phyloP scores from a whole-genome alignment of 768 basidiomycete species.

The Rubroboletus pulcherrimus region DNA sequence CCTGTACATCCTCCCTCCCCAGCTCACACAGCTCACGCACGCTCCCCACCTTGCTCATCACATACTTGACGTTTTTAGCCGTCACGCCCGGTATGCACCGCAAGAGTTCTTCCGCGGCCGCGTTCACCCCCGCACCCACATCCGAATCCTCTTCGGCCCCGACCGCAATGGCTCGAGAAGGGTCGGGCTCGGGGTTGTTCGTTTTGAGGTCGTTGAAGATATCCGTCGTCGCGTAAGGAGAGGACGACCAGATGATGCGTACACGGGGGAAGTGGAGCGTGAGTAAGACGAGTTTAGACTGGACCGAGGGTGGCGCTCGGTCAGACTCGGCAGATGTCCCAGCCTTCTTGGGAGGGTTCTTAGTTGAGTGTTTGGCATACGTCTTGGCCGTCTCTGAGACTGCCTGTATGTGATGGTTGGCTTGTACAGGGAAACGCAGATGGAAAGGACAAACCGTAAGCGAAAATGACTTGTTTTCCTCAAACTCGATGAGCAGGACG shows the following conservation, averaged over 20 bases:
- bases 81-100: conserved; percentile 81
- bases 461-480: conserved; percentile 93
- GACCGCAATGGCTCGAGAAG: conserved; percentile 65
- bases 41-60: conserved; percentile 77
- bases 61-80: conserved; percentile 78
- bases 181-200: conserved; percentile 78
- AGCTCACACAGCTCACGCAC: conserved; percentile 74
- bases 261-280: conserved; percentile 88
- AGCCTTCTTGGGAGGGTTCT: conserved; percentile 53
- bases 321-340: conserved; percentile 22
- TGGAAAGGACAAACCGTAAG: conserved; percentile 59
- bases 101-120: conserved; percentile 78
- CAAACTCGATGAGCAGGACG: conserved; percentile 92
- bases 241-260: conserved; percentile 96
- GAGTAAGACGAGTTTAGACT: conserved; percentile 90
- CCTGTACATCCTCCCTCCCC: conserved; percentile 57
- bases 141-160: conserved; percentile 78
- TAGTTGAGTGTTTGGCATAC: conserved; percentile 55
- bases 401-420: conserved; percentile 36
- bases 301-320: conserved; percentile 54
- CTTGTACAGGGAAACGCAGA: neutral
- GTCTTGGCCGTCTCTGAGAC: conserved; percentile 60
- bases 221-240: conserved; percentile 85
- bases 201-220: conserved; percentile 91
- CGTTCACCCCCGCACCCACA: conserved; percentile 64